phyloP scores from a whole-genome alignment of 139 green algal genomes.

The Chlorella sp. region DNA sequence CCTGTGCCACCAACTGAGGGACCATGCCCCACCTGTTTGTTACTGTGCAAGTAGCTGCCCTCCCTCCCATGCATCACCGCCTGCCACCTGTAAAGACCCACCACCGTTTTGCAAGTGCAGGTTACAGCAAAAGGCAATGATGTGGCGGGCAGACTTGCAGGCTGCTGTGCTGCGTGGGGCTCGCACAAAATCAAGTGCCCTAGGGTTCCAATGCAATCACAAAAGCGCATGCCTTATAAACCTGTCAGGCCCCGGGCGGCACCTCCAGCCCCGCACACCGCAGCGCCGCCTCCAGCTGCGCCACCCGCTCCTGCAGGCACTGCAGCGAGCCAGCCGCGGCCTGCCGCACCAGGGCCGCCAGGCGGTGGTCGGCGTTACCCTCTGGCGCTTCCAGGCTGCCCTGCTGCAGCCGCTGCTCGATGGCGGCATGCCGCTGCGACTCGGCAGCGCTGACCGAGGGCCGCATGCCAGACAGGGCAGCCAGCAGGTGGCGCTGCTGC shows the following conservation, averaged over 20 bases:
- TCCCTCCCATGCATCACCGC: too few relatives aligned
- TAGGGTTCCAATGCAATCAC: too few relatives aligned
- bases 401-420: slow-evolving; percentile 19
- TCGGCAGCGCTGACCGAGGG: slow-evolving; percentile 22
- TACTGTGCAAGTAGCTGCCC: too few relatives aligned
- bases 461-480: slow-evolving; percentile 23
- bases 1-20: too few relatives aligned
- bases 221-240: too few relatives aligned
- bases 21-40: too few relatives aligned
- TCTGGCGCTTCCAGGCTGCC: slow-evolving; percentile 18
- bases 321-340: neutral
- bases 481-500: slow-evolving; percentile 27
- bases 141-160: too few relatives aligned
- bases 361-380: neutral
- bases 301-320: slow-evolving; percentile 22
- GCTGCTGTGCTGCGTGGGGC: too few relatives aligned
- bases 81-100: too few relatives aligned
- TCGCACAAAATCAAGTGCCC: too few relatives aligned
- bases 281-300: slow-evolving; percentile 26
- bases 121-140: too few relatives aligned
- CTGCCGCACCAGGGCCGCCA: slow-evolving; percentile 17
- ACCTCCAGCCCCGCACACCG: slow-evolving; percentile 10
- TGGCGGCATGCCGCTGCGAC: slow-evolving; percentile 1
- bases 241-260: neutral
- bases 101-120: too few relatives aligned